Evolutionary conservation across 805 yeast species (phyloP), one percentile per base, ranked within the genome.

Genomic region (Kuraishia capsulata): DNA sequence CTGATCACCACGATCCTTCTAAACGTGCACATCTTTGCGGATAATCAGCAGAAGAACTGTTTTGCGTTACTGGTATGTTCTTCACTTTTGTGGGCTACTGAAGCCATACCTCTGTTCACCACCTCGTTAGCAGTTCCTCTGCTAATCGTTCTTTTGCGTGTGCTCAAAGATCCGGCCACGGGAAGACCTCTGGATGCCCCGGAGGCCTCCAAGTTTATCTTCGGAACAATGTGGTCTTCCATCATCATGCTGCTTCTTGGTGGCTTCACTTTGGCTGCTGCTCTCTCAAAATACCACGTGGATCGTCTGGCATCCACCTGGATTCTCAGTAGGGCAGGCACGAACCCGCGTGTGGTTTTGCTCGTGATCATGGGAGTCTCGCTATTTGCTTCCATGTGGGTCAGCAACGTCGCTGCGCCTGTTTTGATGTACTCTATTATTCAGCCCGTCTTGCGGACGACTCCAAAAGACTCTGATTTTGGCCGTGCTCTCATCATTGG

Each of bases 321-420:
- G 59, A 79, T 90, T 42, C 65, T 92, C 40, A 75, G 88, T 2
- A 71, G 74, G 36, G 94, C 95, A 2, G 96, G 97, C 9, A 83
- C 90, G 4, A 77, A 80, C 45, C 97, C 97, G 9, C 71, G 81
- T 25, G 69, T 74, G 30, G 81, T 90, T 18, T 63, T 89, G 26
- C 60, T 89, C 32, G 75, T 90, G 4, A 79, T 87, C 43, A 87
- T 92, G 97, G 62, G 72, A 35, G 90, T 90, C 24, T 85, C 97
- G 0, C 65, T 89, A 30, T 77, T 90, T 51, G 78, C 85, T 30
- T 78, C 95, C 4, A 88, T 90, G 86, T 89, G 96, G 94, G 92
- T 90, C 30, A 82, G 95, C 20, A 90, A 90, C 56, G 97, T 90
- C 32, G 98, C 98, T 1, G 92, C 97, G 1, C 98, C 98, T 0